These are phyloP conservation scores for Lipomyces oligophaga DNA, from an alignment of 805 yeast genomes.

Conservation along the genomic window DNA sequence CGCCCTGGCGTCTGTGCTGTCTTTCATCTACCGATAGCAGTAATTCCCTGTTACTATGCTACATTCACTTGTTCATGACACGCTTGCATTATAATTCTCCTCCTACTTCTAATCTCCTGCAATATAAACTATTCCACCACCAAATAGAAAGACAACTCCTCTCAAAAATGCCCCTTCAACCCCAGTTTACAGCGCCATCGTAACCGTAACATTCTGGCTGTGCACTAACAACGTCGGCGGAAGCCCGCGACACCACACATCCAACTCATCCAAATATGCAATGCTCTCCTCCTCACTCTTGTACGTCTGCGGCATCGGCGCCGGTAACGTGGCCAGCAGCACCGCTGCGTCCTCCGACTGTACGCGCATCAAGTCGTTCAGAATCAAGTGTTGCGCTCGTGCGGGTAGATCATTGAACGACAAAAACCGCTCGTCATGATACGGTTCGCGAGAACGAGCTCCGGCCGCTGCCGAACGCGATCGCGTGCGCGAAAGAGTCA, in stretches of 20 bases:
- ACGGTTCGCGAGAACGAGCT: conserved; percentile 9
- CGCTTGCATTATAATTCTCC: too few relatives aligned
- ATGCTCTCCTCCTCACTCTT: conserved; percentile 60
- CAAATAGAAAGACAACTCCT: too few relatives aligned
- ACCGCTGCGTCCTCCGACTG: conserved; percentile 65
- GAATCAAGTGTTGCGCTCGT: conserved; percentile 79
- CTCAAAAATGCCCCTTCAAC: too few relatives aligned
- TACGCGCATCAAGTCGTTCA: conserved; percentile 77
- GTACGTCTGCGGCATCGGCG: conserved; percentile 82
- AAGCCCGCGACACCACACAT: conserved; percentile 73
- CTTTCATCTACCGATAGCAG: too few relatives aligned
- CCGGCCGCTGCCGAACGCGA: neutral
- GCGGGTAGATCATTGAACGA: conserved; percentile 88
- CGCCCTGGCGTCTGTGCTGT: too few relatives aligned
- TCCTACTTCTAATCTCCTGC: too few relatives aligned
- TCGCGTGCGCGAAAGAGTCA: conserved; percentile 24
- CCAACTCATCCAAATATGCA: conserved; percentile 71
- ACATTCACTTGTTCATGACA: too few relatives aligned
- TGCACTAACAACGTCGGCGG: conserved; percentile 83
- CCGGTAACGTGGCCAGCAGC: conserved; percentile 84
- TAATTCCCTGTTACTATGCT: too few relatives aligned
- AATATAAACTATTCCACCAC: too few relatives aligned
- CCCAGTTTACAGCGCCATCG: conserved; percentile 68
- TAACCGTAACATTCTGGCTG: conserved; percentile 92
- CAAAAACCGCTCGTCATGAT: conserved; percentile 31